A percentile compares a stretch with the other conserved stretches of the same genome.
Conservation (phyloP, 75 land plant genomes). For the Isoetes taiwanensis region DNA sequence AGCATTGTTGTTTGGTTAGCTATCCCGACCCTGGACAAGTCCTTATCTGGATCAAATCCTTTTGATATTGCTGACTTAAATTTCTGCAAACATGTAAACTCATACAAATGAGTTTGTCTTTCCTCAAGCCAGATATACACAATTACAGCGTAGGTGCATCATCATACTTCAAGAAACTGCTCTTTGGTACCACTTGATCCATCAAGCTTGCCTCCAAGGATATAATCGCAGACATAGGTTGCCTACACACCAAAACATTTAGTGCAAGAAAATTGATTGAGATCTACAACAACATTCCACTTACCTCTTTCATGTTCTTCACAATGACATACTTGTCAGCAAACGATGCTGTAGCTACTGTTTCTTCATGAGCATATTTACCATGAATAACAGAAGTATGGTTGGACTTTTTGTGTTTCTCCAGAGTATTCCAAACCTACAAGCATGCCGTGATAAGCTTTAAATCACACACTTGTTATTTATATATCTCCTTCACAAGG, state of each 20-base stretch:
- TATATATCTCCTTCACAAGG: not conserved
- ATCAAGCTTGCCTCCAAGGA: conserved; percentile 78
- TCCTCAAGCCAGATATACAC: not conserved
- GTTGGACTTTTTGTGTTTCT: conserved; percentile 89
- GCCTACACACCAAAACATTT: conserved; percentile 35
- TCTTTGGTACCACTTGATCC: conserved; percentile 92
- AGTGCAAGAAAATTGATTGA: not conserved
- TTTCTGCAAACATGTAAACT: conserved; percentile 41
- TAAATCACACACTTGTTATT: not conserved
- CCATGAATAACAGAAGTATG: conserved; percentile 94
- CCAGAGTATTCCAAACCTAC: conserved; percentile 96
- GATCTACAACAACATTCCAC: too few species aligned
- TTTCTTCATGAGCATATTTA: conserved; percentile 90
- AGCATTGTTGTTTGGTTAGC: conserved; percentile 99
- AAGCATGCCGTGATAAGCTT: too few species aligned
- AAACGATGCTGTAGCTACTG: conserved; percentile 91
- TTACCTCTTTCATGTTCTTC: conserved; percentile 77
- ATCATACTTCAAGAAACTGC: conserved; percentile 53
- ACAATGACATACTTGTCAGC: conserved; percentile 78
- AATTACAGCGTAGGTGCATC: not conserved
- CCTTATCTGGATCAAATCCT: conserved; percentile 78
- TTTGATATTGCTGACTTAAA: conserved; percentile 67
- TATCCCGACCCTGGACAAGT: conserved; percentile 67
- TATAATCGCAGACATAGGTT: conserved; percentile 78
- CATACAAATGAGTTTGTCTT: not conserved